Conservation (phyloP, 257 asterid species). For the Eucommia ulmoides region DNA sequence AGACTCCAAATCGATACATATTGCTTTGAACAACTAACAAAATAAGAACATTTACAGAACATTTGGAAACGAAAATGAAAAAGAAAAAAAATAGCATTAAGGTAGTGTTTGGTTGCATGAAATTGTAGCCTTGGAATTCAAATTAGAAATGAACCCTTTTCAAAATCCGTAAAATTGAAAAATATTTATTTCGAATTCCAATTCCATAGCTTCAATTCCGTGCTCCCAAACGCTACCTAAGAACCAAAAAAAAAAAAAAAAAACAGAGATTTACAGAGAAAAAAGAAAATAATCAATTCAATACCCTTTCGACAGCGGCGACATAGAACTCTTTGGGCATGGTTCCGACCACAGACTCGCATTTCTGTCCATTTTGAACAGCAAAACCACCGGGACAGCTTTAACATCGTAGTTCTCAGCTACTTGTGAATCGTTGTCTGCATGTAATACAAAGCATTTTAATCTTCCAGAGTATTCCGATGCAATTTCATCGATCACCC, state of each 20-base stretch:
- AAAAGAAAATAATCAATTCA: slow-evolving; percentile 19
- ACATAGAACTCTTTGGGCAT: slow-evolving; percentile 86
- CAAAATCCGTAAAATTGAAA: not conserved
- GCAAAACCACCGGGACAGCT: slow-evolving; percentile 83
- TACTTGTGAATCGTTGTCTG: slow-evolving; percentile 46
- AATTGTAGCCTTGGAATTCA: not conserved
- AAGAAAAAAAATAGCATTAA: no score
- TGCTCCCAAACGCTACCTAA: not conserved
- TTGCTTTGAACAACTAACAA: no score
- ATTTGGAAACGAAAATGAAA: no score
- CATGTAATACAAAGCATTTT: slow-evolving; percentile 59
- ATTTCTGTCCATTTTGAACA: slow-evolving; percentile 70
- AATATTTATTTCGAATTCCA: not conserved
- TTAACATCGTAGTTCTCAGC: slow-evolving; percentile 63
- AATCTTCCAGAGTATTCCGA: slow-evolving; percentile 61
- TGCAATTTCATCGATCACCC: slow-evolving; percentile 79
- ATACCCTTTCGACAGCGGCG: slow-evolving; percentile 67
- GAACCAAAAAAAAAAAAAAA: no score
- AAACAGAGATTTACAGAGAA: not conserved
- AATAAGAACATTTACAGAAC: no score
- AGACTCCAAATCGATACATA: no score
- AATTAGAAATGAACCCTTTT: not conserved
- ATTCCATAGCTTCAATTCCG: not conserved
- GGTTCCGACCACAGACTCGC: slow-evolving; percentile 56
- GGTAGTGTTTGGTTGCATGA: no score